Percentiles rank a stretch among this genome's conserved stretches.
phyloP scores from a whole-genome alignment of 1,284 basidiomycete genomes.

The Ganoderma resinaceum region DNA sequence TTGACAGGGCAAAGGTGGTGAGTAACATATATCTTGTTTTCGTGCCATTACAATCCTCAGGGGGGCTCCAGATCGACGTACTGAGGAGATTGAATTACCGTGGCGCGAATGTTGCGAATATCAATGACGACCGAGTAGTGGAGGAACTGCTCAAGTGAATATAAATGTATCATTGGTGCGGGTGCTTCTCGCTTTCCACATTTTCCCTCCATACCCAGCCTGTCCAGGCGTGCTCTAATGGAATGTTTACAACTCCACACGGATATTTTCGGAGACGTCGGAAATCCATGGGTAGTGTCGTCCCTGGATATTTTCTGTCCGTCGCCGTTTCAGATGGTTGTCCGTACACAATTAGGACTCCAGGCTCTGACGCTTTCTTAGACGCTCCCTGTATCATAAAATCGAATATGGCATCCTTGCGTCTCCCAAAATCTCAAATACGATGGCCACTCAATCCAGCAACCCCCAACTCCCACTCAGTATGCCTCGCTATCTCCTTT shows the following conservation, averaged over 20 bases:
- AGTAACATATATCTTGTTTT: slow-evolving; percentile 40
- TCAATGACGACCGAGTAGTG: slow-evolving; percentile 65
- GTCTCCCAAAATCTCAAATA: background rate
- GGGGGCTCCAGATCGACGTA: slow-evolving; percentile 75
- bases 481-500: background rate
- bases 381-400: background rate
- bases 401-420: background rate
- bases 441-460: background rate
- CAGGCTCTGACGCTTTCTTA: background rate
- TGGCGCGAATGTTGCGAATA: slow-evolving; percentile 69
- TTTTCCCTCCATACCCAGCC: background rate
- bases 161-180: slow-evolving; percentile 20
- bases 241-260: background rate
- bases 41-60: background rate
- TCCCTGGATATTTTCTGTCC: background rate
- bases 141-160: slow-evolving; percentile 59
- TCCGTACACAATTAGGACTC: background rate
- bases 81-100: slow-evolving; percentile 92
- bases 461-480: background rate
- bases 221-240: background rate
- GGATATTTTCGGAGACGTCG: background rate
- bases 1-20: slow-evolving; percentile 80
- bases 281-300: background rate
- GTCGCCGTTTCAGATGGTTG: background rate
- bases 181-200: slow-evolving; percentile 2